Conservation (phyloP, 176 grass and related monocot species). For the Pharus latifolius region DNA sequence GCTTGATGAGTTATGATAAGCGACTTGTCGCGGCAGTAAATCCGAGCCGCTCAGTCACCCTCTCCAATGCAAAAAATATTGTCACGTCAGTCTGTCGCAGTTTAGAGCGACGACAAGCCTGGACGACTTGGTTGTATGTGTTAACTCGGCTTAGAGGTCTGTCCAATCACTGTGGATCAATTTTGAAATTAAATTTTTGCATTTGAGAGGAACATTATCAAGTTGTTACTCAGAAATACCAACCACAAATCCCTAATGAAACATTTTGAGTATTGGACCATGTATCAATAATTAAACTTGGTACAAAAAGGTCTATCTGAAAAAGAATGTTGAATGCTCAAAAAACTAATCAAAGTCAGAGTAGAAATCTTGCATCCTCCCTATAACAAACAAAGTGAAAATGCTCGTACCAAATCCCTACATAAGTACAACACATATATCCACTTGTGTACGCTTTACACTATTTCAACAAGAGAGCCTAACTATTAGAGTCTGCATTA, state of each 20-base stretch:
- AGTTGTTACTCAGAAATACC: conserved; percentile 33
- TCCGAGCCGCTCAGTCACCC: too few relatives aligned
- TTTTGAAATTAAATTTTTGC: too few relatives aligned
- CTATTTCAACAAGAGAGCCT: background rate
- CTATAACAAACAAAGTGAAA: background rate
- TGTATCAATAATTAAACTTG: background rate
- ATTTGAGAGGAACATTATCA: conserved; percentile 60
- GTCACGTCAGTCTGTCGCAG: too few relatives aligned
- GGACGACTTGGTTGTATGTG: too few relatives aligned
- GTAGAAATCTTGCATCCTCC: background rate
- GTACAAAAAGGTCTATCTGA: background rate
- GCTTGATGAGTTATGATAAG: too few relatives aligned
- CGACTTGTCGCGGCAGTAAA: too few relatives aligned
- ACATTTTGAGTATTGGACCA: background rate
- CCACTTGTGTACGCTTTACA: background rate
- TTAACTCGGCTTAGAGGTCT: too few relatives aligned
- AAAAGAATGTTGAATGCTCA: background rate
- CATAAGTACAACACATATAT: background rate
- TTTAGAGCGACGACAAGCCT: too few relatives aligned
- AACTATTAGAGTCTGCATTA: background rate
- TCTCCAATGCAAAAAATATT: too few relatives aligned
- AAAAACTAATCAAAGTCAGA: background rate
- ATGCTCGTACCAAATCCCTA: background rate
- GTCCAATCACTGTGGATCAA: too few relatives aligned
- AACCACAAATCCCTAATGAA: conserved; percentile 54